Evolutionary conservation across 805 yeast genomes (phyloP), one percentile per base, ranked within the genome.

Genomic region (Komagataella mondaviorum): DNA sequence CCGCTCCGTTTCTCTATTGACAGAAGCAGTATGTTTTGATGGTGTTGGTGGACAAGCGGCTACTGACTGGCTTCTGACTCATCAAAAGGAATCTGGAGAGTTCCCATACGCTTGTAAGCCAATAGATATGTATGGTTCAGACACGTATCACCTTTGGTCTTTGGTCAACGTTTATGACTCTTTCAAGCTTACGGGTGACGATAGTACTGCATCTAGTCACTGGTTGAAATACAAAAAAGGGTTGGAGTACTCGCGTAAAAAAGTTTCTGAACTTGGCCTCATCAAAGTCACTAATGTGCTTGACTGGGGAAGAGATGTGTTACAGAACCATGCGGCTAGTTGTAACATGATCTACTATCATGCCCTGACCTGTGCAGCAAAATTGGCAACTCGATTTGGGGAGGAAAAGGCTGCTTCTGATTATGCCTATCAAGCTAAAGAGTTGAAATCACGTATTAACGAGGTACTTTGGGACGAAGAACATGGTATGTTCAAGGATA

Each of bases 1-100:
- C 24, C 36, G 54, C 7, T 47, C 48, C n/a, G 46, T 52, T 46
- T 49, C 54, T 5, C 53, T 50, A 20, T 17, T 51, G 6, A 48
- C 54, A 7, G 54, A 52, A 24, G 47, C 48, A n/a, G 45, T 52
- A 8, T 49, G 46, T 56, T 67, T 10, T 66, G 64, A 53, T 59
- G 62, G 65, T 58, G 66, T 46, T 54, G 63, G 53, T 61, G 65
- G 36, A 57, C 54, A 51, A 54, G 58, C 55, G 51, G 60, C 57
- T 56, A 59, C 52, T 23, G 57, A 51, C 53, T 60, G 57, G 63
- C 57, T 59, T 63, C 30, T 52, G 51, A 30, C 45, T 23, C 51
- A 30, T 23, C 54, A 52, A 23, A 30, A 24, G 16, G 49, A 47
- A 18, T 39, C 45, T 7, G 54, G 54, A 23, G 50, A 50, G 18